These are phyloP conservation scores for Fusarium abutilonis DNA, from an alignment of 2,329 filamentous ascomycete genomes.

Conservation along the genomic window DNA sequence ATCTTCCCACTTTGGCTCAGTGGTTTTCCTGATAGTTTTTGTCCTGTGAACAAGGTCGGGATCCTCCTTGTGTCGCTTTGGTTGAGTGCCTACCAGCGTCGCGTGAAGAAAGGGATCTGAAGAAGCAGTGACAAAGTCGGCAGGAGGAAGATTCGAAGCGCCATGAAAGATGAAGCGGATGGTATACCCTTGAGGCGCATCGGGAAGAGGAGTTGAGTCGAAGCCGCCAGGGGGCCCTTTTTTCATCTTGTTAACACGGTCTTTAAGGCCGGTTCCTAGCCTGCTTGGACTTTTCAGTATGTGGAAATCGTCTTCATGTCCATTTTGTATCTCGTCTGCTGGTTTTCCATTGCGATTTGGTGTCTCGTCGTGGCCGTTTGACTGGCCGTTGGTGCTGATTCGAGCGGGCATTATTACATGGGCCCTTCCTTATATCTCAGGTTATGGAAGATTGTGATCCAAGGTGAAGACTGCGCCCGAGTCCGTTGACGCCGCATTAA, in stretches of 20 bases:
- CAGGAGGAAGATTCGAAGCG: constrained; percentile 82
- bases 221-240: constrained; percentile 76
- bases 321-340: constrained; percentile 14
- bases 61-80: constrained; percentile 85
- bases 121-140: constrained; percentile 79
- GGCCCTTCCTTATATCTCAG: constrained; percentile 6
- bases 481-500: constrained; percentile 19
- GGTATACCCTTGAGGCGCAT: constrained; percentile 81
- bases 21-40: constrained; percentile 75
- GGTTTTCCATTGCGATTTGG: constrained; percentile 14
- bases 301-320: constrained; percentile 27
- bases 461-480: constrained; percentile 4
- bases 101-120: constrained; percentile 86
- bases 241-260: constrained; percentile 41
- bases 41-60: constrained; percentile 79
- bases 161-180: constrained; percentile 85
- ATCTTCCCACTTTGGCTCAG: constrained; percentile 82
- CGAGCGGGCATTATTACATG: constrained; percentile 29
- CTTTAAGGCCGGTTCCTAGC: constrained; percentile 39
- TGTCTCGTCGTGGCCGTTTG: constrained; percentile 23
- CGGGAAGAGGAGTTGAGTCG: constrained; percentile 80
- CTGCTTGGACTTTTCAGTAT: constrained; percentile 15
- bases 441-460: constrained; percentile 3
- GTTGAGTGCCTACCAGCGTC: constrained; percentile 76
- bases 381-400: constrained; percentile 23